These are phyloP conservation scores for Rugonectria rugulosa DNA, from an alignment of 2,329 filamentous ascomycete species.

Conservation along the genomic window DNA sequence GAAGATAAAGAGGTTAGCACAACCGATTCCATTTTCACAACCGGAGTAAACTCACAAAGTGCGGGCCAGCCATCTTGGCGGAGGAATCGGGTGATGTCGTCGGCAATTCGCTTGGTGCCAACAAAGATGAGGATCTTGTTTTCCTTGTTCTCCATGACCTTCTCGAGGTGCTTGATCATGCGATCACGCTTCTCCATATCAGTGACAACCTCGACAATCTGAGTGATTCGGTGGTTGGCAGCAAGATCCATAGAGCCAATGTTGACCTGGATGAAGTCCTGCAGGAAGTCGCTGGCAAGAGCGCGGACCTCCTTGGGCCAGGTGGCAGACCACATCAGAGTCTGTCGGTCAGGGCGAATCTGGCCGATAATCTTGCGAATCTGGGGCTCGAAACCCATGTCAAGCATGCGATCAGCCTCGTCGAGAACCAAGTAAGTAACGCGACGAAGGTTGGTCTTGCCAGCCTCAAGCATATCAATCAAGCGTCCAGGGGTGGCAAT, in stretches of 20 bases:
- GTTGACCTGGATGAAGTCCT: constrained; percentile 98
- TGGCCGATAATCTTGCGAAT: constrained; percentile 98
- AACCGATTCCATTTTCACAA: constrained; percentile 35
- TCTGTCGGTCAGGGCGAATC: constrained; percentile 97
- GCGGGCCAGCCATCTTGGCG: constrained; percentile 98
- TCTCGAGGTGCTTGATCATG: constrained; percentile 97
- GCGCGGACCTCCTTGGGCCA: constrained; percentile 99
- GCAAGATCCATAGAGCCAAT: constrained; percentile 95
- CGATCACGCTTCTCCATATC: constrained; percentile 98
- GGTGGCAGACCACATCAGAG: constrained; percentile 99
- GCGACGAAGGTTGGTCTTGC: constrained; percentile 96
- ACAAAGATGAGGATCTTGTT: constrained; percentile 98
- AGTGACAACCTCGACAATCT: constrained; percentile 94
- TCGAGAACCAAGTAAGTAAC: constrained; percentile 98
- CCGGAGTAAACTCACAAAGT: constrained; percentile 73
- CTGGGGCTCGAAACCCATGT: constrained; percentile 99
- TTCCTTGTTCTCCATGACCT: constrained; percentile 94
- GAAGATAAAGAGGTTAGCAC: constrained; percentile 46
- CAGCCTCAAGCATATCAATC: constrained; percentile 98
- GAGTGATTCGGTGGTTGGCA: constrained; percentile 97
- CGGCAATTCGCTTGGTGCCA: constrained; percentile 91
- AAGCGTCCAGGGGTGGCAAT: constrained; percentile 97
- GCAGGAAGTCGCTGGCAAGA: constrained; percentile 87
- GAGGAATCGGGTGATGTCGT: constrained; percentile 96
- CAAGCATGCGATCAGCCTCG: constrained; percentile 98